Evolutionary conservation across 2,329 filamentous ascomycete genomes (phyloP).

Genomic region (Bipolaris cookei): DNA sequence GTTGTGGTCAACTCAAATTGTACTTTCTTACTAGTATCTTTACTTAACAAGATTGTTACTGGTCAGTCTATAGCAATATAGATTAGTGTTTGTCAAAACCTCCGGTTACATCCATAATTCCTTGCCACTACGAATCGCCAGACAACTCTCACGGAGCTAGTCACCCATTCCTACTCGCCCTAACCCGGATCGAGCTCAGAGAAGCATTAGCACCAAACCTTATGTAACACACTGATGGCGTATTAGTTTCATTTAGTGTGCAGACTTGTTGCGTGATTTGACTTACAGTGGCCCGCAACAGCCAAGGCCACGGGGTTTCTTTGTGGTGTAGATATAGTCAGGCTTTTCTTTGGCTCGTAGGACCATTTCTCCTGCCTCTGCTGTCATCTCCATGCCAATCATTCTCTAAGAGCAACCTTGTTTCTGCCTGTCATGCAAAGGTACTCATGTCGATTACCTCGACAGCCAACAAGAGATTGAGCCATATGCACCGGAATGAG

Average conservation of each 20-base stretch:
- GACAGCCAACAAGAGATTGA: slow-evolving; percentile 1
- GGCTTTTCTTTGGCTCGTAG: neutral
- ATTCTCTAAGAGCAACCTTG: slow-evolving; percentile 4
- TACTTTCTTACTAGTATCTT: no score
- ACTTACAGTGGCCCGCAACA: neutral
- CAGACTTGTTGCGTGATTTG: neutral
- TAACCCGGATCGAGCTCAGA: no score
- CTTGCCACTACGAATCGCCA: no score
- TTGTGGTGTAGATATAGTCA: neutral
- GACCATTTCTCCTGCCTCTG: slow-evolving; percentile 8
- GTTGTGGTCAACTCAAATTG: no score
- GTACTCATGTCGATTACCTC: slow-evolving; percentile 3
- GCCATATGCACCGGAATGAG: neutral
- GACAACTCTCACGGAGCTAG: no score
- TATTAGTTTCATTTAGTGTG: neutral
- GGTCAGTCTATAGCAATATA: no score
- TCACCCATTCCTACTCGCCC: no score
- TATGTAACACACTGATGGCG: no score
- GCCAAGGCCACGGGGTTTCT: neutral
- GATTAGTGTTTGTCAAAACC: no score
- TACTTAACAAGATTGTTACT: no score
- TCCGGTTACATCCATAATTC: no score
- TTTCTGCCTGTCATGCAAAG: slow-evolving; percentile 7
- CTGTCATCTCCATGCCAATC: slow-evolving; percentile 3
- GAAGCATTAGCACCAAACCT: no score